These are phyloP conservation scores for Botrytis deweyae DNA, from an alignment of 2,329 filamentous ascomycete species.

Conservation along the genomic window DNA sequence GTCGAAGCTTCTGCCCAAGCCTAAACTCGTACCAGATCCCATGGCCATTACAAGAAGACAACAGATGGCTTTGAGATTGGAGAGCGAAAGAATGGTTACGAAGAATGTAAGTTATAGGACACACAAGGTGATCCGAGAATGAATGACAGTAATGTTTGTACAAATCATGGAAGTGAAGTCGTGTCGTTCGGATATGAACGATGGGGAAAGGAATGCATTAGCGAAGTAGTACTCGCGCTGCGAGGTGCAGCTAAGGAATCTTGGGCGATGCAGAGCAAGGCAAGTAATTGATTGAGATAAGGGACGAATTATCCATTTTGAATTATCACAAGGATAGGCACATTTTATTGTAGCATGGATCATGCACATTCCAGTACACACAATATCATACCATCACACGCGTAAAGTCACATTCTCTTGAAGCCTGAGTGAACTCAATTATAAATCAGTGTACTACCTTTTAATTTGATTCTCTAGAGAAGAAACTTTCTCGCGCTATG, in stretches of 20 bases:
- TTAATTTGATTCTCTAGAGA: conserved; percentile 28
- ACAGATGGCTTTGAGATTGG: not conserved
- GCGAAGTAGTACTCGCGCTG: not conserved
- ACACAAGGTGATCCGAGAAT: conserved; percentile 1
- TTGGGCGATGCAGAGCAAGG: not conserved
- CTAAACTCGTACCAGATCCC: not conserved
- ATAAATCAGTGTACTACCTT: conserved; percentile 28
- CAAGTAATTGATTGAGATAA: not conserved
- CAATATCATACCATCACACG: not conserved
- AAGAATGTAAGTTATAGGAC: not conserved
- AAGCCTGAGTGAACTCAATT: not conserved
- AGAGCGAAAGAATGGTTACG: not conserved
- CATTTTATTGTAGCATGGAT: not conserved
- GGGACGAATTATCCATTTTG: not conserved
- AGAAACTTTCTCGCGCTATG: conserved; percentile 29
- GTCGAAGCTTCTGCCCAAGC: conserved; percentile 5
- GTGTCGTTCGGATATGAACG: not conserved
- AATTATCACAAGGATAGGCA: not conserved
- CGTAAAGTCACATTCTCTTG: not conserved
- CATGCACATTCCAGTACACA: not conserved
- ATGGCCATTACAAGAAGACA: not conserved
- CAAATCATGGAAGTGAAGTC: not conserved
- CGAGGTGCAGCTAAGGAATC: not conserved
- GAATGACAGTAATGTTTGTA: not conserved
- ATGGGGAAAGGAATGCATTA: not conserved